A percentile compares a stretch with the other conserved stretches of the same genome.
These are phyloP conservation scores for Iris pallida DNA, from an alignment of 116 monocot genomes.

Conservation along the genomic window DNA sequence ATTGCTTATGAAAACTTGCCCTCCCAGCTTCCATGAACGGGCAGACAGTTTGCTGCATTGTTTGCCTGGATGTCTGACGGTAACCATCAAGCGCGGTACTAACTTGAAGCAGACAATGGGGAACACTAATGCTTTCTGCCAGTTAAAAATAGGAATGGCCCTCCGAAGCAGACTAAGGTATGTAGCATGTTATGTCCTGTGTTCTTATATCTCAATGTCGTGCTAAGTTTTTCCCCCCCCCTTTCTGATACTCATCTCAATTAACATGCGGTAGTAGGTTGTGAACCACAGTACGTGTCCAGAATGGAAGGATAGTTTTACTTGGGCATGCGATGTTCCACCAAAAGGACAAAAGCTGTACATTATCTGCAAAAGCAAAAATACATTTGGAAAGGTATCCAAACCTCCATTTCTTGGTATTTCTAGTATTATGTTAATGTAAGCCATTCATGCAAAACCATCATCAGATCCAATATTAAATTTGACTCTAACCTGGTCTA, in stretches of 20 bases:
- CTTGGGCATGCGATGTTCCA: constrained; percentile 79
- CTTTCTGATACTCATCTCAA: neutral
- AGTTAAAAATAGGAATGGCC: constrained; percentile 65
- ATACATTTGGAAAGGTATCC: constrained; percentile 76
- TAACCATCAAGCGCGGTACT: constrained; percentile 65
- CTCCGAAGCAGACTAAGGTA: constrained; percentile 74
- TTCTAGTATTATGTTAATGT: too few species aligned
- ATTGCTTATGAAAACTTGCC: constrained; percentile 70
- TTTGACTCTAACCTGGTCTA: too few species aligned
- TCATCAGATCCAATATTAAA: too few species aligned
- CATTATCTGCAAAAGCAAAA: constrained; percentile 82
- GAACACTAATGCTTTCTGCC: constrained; percentile 77
- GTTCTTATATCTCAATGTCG: too few species aligned
- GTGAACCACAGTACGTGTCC: constrained; percentile 58
- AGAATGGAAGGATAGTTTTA: constrained; percentile 82
- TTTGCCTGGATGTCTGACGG: constrained; percentile 72
- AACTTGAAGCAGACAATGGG: constrained; percentile 87
- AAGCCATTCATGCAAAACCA: too few species aligned
- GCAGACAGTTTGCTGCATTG: constrained; percentile 64
- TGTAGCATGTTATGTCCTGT: too few species aligned
- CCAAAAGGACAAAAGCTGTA: constrained; percentile 85
- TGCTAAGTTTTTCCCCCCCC: too few species aligned
- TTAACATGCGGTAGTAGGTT: constrained; percentile 35
- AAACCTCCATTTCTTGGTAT: neutral
- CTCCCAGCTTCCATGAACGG: constrained; percentile 74